Conservation (phyloP, 2,329 filamentous ascomycete genomes). For the Scedosporium apiospermum region DNA sequence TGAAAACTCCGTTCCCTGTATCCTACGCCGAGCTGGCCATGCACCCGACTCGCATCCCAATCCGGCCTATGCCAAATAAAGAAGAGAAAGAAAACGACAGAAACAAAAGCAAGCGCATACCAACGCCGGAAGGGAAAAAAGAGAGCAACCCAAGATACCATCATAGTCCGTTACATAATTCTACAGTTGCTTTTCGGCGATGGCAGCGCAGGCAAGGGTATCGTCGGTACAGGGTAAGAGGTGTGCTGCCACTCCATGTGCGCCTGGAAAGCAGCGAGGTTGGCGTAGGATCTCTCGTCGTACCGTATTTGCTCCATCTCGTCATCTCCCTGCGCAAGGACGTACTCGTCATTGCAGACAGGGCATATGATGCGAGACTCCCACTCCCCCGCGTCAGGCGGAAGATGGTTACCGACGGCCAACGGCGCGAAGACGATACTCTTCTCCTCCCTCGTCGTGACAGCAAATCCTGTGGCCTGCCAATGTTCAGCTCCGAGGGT, state of each 20-base stretch:
- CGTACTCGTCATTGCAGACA: conserved; percentile 43
- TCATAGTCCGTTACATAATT: conserved; percentile 30
- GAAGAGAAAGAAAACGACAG: neutral
- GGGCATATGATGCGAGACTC: conserved; percentile 42
- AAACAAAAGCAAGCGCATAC: neutral
- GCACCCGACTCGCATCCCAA: neutral
- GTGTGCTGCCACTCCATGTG: conserved; percentile 50
- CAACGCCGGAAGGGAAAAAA: neutral
- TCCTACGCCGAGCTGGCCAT: neutral
- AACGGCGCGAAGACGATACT: conserved; percentile 46
- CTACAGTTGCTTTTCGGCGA: conserved; percentile 27
- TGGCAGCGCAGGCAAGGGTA: neutral
- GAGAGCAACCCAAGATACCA: conserved; percentile 4
- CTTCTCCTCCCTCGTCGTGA: conserved; percentile 34
- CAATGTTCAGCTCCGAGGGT: conserved; percentile 30
- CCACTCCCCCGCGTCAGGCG: conserved; percentile 41
- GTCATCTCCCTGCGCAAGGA: conserved; percentile 30
- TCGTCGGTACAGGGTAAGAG: conserved; percentile 21
- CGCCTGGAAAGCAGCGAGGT: conserved; percentile 38
- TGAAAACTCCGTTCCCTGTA: neutral
- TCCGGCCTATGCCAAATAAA: neutral
- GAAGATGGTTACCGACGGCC: conserved; percentile 47
- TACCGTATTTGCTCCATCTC: conserved; percentile 40
- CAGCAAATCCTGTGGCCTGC: conserved; percentile 38
- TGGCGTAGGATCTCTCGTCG: conserved; percentile 38